Conservation (phyloP, 108 stramenopile species). For the Cyclotella distinguenda region DNA sequence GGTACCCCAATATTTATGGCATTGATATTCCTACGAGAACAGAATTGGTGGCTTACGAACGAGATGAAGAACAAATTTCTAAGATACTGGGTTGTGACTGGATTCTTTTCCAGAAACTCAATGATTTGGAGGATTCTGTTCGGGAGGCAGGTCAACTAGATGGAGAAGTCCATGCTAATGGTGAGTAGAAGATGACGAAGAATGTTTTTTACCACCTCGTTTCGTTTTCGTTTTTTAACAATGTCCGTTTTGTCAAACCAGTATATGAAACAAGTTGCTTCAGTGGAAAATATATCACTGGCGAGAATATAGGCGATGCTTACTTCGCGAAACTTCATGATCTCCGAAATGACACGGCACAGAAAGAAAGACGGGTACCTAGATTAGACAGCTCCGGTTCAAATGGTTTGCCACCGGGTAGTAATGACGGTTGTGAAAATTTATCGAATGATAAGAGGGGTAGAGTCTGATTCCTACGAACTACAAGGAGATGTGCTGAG, state of each 20-base stretch:
- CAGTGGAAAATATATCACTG: constrained; percentile 93
- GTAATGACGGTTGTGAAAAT: constrained; percentile 78
- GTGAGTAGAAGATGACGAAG: background rate
- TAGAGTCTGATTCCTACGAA: background rate
- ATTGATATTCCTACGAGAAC: constrained; percentile 97
- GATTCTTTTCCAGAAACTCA: constrained; percentile 65
- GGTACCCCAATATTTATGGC: constrained; percentile 98
- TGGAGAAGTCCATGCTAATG: constrained; percentile 20
- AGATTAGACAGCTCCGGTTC: constrained; percentile 8
- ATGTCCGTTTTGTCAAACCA: constrained; percentile 8
- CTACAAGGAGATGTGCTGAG: too few relatives aligned
- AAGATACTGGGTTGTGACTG: constrained; percentile 91
- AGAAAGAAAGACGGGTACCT: constrained; percentile 46
- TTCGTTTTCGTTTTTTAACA: background rate
- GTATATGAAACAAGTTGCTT: constrained; percentile 95
- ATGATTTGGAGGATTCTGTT: constrained; percentile 74
- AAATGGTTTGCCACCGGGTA: constrained; percentile 44
- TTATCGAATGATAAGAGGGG: constrained; percentile 67
- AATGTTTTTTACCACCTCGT: background rate
- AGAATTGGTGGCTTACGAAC: constrained; percentile 93
- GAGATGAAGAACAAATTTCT: constrained; percentile 87
- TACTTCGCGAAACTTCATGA: constrained; percentile 81
- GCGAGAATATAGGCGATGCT: constrained; percentile 69
- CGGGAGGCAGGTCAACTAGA: constrained; percentile 32
- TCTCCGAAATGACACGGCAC: constrained; percentile 76